These are phyloP conservation scores for Lenwebbia sp. DNA, from an alignment of 345 rosid genomes.

Conservation along the genomic window DNA sequence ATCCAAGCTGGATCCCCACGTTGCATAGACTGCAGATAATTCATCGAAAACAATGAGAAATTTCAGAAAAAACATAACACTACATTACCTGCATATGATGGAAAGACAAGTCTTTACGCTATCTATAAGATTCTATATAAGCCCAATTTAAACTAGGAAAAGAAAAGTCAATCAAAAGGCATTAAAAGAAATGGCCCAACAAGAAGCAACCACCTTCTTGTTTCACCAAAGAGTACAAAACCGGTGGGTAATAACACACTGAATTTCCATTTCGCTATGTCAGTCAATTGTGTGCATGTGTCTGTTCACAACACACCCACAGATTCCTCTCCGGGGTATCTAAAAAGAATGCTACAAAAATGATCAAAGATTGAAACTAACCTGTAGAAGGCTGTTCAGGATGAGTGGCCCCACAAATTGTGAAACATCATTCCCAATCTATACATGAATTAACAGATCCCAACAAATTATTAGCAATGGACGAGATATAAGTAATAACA, in stretches of 20 bases:
- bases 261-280: not conserved
- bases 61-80: not conserved
- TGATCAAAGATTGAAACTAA: slow-evolving; percentile 2
- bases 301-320: not conserved
- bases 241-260: not conserved
- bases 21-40: slow-evolving; percentile 91
- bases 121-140: not conserved
- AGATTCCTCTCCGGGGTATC: not conserved
- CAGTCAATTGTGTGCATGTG: not conserved
- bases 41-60: slow-evolving; percentile 2
- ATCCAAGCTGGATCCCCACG: slow-evolving; percentile 83
- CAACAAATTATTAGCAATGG: not conserved
- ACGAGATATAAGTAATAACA: not conserved
- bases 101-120: not conserved
- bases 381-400: slow-evolving; percentile 78
- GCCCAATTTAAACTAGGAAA: not conserved
- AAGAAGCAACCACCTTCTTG: not conserved
- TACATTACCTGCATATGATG: not conserved
- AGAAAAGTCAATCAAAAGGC: not conserved
- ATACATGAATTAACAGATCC: not conserved
- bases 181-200: not conserved
- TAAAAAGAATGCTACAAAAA: not conserved
- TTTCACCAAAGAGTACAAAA: not conserved
- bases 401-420: slow-evolving; percentile 95
- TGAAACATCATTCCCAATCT: slow-evolving; percentile 91